Base-by-base conservation (phyloP, 129 eudicot genomes). In the Ambrosia artemisiifolia region DNA sequence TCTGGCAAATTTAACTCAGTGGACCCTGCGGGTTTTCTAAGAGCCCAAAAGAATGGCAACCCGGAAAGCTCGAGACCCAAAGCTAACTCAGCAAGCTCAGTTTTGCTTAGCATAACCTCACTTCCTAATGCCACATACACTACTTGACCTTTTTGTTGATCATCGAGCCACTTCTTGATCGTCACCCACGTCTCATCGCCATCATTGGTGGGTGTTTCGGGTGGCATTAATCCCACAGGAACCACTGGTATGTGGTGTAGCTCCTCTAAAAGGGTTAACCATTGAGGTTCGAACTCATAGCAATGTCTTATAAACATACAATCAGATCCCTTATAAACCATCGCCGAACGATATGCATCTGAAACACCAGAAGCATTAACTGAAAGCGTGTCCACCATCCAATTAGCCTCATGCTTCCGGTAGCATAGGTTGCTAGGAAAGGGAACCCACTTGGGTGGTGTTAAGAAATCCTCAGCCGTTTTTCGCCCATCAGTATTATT, bases 391-490 rank as follows among this genome's bases (percentile, higher is more conserved):
- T 18, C 71, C 1, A 78, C 3, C 12, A 75, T 36, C 81, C 75
- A 47, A 14, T 65, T 62, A 11, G 38, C 51, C 56, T 85, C 89
- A 30, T 73, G 51, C 49, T 40, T 67, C 34, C 61, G 54, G 66
- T 63, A 74, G 40, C 83, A 74, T 38, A 78, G 17, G 13, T 74
- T 81, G 2, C 78, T 56, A 2, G 50, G 72, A 34, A 80, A 84
- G 2, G 80, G 76, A 30, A 84, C 56, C 88, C 88, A 84, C 55
- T 73, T 33, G 1, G 84, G 83, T 42, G 78, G 78, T 8, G 14
- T 63, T n/a, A 63, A 43, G 43, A 67, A 73, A 50, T 73, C 75
- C 71, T 76, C 80, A 5, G 72, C 70, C 10, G 53, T 68, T 10
- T 19, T 78, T n/a, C 78, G 80, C 6, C 47, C 78, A 38, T 51